Evolutionary conservation across 148 eudicot genomes (phyloP).

Genomic region (Vaccinium vitisidaea): DNA sequence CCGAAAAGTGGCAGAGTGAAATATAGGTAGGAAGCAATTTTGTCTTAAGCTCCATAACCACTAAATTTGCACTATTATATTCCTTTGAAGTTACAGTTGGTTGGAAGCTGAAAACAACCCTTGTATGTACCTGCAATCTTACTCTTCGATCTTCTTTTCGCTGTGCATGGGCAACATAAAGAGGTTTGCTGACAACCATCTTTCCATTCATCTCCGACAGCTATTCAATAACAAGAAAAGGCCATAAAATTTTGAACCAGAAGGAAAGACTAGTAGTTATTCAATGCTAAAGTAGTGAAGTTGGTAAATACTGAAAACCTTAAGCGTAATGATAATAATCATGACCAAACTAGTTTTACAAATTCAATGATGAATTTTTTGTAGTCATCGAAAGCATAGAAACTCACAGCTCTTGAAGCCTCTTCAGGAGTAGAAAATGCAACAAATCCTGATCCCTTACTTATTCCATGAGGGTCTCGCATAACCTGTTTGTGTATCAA

Average conservation of each 20-base stretch:
- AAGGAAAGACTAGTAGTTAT: not conserved
- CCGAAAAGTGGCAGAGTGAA: not conserved
- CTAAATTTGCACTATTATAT: not conserved
- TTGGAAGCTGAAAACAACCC: not conserved
- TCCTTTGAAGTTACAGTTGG: not conserved
- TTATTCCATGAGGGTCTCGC: constrained; percentile 79
- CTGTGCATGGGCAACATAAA: constrained; percentile 90
- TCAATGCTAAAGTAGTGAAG: not conserved
- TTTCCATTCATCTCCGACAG: constrained; percentile 85
- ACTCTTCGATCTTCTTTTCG: constrained; percentile 91
- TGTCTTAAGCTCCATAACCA: not conserved
- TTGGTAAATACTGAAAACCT: not conserved
- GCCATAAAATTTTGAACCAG: not conserved
- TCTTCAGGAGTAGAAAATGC: constrained; percentile 87
- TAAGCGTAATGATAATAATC: not conserved
- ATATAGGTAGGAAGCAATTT: not conserved
- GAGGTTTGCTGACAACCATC: constrained; percentile 76
- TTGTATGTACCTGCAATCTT: constrained; percentile 59
- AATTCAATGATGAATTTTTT: not conserved
- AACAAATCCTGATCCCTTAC: constrained; percentile 92
- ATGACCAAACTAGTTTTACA: not conserved
- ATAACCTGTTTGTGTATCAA: constrained; percentile 56
- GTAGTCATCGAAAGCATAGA: not conserved
- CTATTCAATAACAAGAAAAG: constrained; percentile 27
- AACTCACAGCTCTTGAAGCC: constrained; percentile 89